Conservation (phyloP, 2,329 filamentous ascomycete species). For the Lomentospora prolificans region DNA sequence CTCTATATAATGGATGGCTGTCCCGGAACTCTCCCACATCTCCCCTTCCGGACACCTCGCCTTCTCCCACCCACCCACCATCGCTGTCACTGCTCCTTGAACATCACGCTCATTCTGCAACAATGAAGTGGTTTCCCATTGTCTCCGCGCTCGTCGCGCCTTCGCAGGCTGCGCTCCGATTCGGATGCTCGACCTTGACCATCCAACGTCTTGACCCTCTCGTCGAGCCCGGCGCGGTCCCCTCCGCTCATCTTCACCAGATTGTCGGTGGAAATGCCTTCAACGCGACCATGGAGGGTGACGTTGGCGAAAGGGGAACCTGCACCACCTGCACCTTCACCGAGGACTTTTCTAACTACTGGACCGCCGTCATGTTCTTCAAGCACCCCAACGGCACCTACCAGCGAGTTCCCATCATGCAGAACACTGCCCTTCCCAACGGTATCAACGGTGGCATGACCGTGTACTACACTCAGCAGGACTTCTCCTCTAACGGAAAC, state of each 20-base stretch:
- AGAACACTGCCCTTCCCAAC: conserved; percentile 5
- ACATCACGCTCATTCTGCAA: neutral
- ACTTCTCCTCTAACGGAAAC: conserved; percentile 16
- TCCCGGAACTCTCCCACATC: neutral
- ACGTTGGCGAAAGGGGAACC: conserved; percentile 11
- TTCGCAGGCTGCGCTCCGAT: conserved; percentile 20
- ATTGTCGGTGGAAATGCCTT: conserved; percentile 44
- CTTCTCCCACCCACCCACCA: neutral
- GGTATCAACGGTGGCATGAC: conserved; percentile 29
- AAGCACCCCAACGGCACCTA: conserved; percentile 11
- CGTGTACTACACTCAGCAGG: conserved; percentile 33
- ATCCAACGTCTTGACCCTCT: conserved; percentile 30
- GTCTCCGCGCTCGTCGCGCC: conserved; percentile 4
- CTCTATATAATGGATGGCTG: too few relatives aligned
- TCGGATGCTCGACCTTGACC: conserved; percentile 39
- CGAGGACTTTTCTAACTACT: conserved; percentile 13
- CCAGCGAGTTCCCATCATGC: conserved; percentile 12
- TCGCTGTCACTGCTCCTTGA: neutral
- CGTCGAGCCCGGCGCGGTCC: conserved; percentile 34
- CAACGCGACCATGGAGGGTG: conserved; percentile 30
- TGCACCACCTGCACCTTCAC: conserved; percentile 12
- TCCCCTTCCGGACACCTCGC: neutral
- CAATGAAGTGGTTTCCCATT: conserved; percentile 7
- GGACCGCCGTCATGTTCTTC: conserved; percentile 12
- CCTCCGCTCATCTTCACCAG: conserved; percentile 48